Base-by-base conservation (phyloP, 2,329 filamentous ascomycete genomes). In the Curvularia lunata region DNA sequence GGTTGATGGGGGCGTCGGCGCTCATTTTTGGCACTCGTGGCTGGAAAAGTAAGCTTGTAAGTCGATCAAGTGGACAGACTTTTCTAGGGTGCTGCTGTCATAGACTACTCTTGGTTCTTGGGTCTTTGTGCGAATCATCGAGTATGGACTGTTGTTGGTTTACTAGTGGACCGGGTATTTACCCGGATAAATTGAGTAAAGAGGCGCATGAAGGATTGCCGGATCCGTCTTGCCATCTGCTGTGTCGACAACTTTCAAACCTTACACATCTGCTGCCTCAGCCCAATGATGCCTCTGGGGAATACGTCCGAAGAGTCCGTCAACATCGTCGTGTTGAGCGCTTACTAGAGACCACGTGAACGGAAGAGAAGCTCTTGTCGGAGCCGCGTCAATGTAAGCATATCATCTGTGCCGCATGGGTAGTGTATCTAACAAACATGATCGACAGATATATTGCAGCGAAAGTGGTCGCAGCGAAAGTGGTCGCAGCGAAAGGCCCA, bases 1-100 rank as follows among this genome's bases (percentile, higher is more conserved):
- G 59, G 16, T 66, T 61, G 13, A 52, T 50, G 28, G 23, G 12
- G 4, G 37, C 10, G 34, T 18, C 12, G 32, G 30, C 25, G 42
- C 21, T 42, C 52, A 55, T 55, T 19, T 25, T 38, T 55, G 21
- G 34, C 34, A 18, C n/a, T 19, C n/a, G 27, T 53, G 43, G 37
- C 28, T 52, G 19, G 9, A 4, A 7, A 13, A 25, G 19, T 19
- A 16, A 4, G 3, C 19, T n/a, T 23, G 18, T n/a, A 25, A 21
- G 9, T n/a, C 25, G 27, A 30, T 23, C 10, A 13, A 32, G 18
- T 8, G 40, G n/a, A 19, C 12, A 34, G 16, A 34, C 25, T 21
- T 43, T 41, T 19, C 34, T 38, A 16, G 37, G 28, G 27, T 16
- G 37, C 18, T 27, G 16, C 10, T 16, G 40, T 47, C 54, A 32